A percentile compares a stretch with the other conserved stretches of the same genome.
These are phyloP conservation scores for Gillenia trifoliata DNA, from an alignment of 306 rosid genomes.

Conservation along the genomic window DNA sequence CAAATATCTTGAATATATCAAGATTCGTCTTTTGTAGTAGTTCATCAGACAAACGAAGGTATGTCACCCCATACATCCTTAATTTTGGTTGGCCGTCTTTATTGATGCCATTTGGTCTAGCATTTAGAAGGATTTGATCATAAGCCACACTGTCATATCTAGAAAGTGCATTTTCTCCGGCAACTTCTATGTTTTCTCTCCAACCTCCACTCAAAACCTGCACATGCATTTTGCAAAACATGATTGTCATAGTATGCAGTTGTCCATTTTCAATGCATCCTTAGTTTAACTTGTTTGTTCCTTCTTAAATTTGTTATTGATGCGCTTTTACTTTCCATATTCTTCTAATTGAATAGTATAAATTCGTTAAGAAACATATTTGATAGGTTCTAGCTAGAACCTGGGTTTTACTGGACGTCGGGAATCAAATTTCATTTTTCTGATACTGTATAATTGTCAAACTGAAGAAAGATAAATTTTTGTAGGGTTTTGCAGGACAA, in stretches of 20 bases:
- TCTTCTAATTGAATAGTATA: neutral
- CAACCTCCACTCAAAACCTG: slow-evolving; percentile 69
- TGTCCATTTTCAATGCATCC: neutral
- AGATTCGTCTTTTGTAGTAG: slow-evolving; percentile 49
- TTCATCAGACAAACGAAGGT: slow-evolving; percentile 62
- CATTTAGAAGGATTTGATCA: slow-evolving; percentile 79
- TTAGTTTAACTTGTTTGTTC: neutral
- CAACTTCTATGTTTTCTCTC: slow-evolving; percentile 72
- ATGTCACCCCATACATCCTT: slow-evolving; percentile 72
- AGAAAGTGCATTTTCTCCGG: slow-evolving; percentile 89
- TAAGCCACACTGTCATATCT: slow-evolving; percentile 57
- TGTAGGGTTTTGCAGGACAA: neutral
- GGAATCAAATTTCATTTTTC: neutral
- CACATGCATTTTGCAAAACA: neutral
- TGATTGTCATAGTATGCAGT: neutral
- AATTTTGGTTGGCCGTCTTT: slow-evolving; percentile 44
- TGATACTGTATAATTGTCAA: neutral
- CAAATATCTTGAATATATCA: slow-evolving; percentile 61
- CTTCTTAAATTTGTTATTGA: neutral
- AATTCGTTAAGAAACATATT: neutral
- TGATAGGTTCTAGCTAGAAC: neutral
- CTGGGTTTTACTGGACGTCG: neutral
- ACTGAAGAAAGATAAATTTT: neutral
- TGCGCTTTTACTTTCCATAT: neutral
- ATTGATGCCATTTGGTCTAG: slow-evolving; percentile 73